These are phyloP conservation scores for Lanzia echinophila DNA, from an alignment of 2,329 filamentous ascomycete genomes.

Conservation along the genomic window DNA sequence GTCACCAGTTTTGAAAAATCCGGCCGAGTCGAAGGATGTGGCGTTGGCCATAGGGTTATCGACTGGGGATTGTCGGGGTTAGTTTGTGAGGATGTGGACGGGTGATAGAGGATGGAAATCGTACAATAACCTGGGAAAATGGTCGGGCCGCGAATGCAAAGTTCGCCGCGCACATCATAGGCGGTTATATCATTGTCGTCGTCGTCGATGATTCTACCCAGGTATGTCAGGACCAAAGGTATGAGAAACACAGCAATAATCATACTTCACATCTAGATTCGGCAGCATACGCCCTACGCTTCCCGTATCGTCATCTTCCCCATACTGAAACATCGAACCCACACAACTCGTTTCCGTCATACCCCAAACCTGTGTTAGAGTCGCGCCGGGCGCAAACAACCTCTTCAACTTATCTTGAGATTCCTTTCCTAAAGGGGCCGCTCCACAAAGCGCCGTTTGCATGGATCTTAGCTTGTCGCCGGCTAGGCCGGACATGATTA, in stretches of 20 bases:
- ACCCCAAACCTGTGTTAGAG: slow-evolving; percentile 44
- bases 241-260: neutral
- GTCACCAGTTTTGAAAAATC: slow-evolving; percentile 68
- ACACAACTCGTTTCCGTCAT: slow-evolving; percentile 41
- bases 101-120: neutral
- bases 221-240: neutral
- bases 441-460: slow-evolving; percentile 38
- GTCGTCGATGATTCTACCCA: slow-evolving; percentile 23
- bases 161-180: slow-evolving; percentile 31
- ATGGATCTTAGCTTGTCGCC: slow-evolving; percentile 49
- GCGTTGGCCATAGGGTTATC: slow-evolving; percentile 30
- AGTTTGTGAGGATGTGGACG: neutral
- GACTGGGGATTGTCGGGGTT: slow-evolving; percentile 32
- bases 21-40: slow-evolving; percentile 49
- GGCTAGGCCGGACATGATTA: slow-evolving; percentile 34
- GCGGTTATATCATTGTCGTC: slow-evolving; percentile 21
- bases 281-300: slow-evolving; percentile 42
- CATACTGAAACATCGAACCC: slow-evolving; percentile 17
- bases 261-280: slow-evolving; percentile 31
- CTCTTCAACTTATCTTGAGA: slow-evolving; percentile 36
- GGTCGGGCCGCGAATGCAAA: slow-evolving; percentile 67
- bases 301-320: slow-evolving; percentile 47
- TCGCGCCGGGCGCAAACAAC: slow-evolving; percentile 35
- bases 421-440: slow-evolving; percentile 40
- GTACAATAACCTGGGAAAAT: slow-evolving; percentile 66